phyloP scores from a whole-genome alignment of 2,329 filamentous ascomycete species.

The Fusarium annulatum region DNA sequence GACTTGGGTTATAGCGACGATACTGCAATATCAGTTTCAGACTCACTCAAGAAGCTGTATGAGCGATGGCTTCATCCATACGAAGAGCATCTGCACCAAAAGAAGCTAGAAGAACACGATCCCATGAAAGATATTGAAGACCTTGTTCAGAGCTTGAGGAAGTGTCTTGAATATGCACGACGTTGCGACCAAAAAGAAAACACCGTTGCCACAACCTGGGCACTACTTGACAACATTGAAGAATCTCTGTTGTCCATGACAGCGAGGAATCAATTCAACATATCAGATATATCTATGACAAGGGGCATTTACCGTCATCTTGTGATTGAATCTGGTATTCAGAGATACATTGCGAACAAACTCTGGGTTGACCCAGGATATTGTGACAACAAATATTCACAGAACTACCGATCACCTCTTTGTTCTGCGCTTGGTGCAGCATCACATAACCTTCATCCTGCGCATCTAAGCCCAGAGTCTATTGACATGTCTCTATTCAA shows the following conservation, averaged over 20 bases:
- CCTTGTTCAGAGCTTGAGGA: not conserved
- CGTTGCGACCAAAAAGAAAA: not conserved
- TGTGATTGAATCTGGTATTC: conserved; percentile 1
- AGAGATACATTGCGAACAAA: not conserved
- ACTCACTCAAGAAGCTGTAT: not conserved
- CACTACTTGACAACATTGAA: not conserved
- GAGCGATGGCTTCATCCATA: not conserved
- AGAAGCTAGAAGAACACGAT: not conserved
- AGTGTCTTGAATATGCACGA: not conserved
- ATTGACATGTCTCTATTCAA: not conserved
- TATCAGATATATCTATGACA: not conserved
- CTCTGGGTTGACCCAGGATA: not conserved
- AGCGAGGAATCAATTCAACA: not conserved
- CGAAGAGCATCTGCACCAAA: not conserved
- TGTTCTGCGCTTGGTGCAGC: not conserved
- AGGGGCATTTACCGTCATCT: conserved; percentile 5
- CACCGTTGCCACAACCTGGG: not conserved
- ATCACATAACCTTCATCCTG: not conserved
- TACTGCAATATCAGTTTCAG: not conserved
- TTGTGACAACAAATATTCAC: not conserved
- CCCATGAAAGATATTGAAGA: not conserved
- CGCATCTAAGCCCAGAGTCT: not conserved
- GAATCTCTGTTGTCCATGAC: not conserved
- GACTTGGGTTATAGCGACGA: not conserved
- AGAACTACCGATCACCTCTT: not conserved